A percentile compares a stretch with the other conserved stretches of the same genome.
phyloP scores from a whole-genome alignment of 1,139 yeast genomes.

The Blastobotrys capitulatus region DNA sequence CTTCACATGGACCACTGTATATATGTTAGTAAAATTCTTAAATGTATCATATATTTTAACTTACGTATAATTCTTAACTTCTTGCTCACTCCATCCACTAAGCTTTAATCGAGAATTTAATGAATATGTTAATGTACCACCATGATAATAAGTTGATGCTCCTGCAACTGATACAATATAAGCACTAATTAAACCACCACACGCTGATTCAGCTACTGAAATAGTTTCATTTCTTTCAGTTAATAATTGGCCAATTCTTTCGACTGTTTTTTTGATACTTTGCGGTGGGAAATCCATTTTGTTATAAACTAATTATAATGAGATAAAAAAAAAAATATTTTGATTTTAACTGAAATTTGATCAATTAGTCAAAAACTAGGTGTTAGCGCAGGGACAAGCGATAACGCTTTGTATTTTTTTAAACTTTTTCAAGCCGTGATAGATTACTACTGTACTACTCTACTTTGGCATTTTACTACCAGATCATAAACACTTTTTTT shows the following conservation, averaged over 20 bases:
- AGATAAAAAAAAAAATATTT: too few relatives aligned
- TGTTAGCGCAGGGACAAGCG: too few relatives aligned
- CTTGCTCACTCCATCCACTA: constrained; percentile 72
- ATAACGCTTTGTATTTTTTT: too few relatives aligned
- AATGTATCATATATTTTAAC: constrained; percentile 3
- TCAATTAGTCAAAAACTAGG: too few relatives aligned
- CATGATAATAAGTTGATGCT: constrained; percentile 76
- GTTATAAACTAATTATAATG: background rate
- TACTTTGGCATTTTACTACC: too few relatives aligned
- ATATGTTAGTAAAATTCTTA: background rate
- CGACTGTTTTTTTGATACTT: constrained; percentile 46
- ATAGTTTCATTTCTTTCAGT: constrained; percentile 53
- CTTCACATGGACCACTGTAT: constrained; percentile 64
- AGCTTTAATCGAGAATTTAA: constrained; percentile 66
- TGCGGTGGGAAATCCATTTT: constrained; percentile 52
- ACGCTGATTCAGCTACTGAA: constrained; percentile 81
- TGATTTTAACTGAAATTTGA: too few relatives aligned
- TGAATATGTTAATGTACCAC: constrained; percentile 77
- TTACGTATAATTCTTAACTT: constrained; percentile 56
- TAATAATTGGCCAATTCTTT: constrained; percentile 52
- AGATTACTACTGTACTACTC: too few relatives aligned
- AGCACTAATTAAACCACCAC: constrained; percentile 82
- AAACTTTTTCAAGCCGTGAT: too few relatives aligned
- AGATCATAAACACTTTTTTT: too few relatives aligned
- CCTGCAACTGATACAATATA: constrained; percentile 79